phyloP scores from a whole-genome alignment of 2,329 filamentous ascomycete genomes.

The Aureobasidium sp. region DNA sequence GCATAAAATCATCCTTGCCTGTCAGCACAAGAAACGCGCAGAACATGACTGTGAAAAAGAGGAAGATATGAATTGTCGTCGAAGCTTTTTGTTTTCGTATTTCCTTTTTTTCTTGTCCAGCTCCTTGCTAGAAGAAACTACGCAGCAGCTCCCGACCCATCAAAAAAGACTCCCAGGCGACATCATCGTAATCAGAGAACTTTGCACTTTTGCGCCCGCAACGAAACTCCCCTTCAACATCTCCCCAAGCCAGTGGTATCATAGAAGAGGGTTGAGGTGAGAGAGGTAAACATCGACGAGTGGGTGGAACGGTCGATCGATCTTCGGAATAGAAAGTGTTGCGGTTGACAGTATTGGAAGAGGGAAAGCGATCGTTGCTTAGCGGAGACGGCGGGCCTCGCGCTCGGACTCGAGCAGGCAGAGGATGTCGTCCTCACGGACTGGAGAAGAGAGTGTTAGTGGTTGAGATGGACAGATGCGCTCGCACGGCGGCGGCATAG shows the following conservation, averaged over 20 bases:
- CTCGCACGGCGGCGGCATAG: background rate
- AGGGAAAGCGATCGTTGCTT: slow-evolving; percentile 49
- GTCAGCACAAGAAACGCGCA: slow-evolving; percentile 16
- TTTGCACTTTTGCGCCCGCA: slow-evolving; percentile 22
- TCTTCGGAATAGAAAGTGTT: slow-evolving; percentile 20
- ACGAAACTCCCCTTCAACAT: slow-evolving; percentile 14
- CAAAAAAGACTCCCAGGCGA: slow-evolving; percentile 20
- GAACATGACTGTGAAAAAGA: slow-evolving; percentile 13
- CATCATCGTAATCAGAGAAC: slow-evolving; percentile 22
- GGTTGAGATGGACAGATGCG: background rate
- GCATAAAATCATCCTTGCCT: slow-evolving; percentile 6
- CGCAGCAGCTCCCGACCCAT: slow-evolving; percentile 22
- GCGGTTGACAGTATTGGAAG: slow-evolving; percentile 20
- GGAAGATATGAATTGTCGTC: slow-evolving; percentile 21
- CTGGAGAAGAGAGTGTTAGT: slow-evolving; percentile 42
- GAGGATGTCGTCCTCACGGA: slow-evolving; percentile 92
- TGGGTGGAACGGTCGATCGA: slow-evolving; percentile 18
- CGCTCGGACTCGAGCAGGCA: slow-evolving; percentile 99
- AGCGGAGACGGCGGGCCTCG: slow-evolving; percentile 98
- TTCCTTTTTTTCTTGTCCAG: slow-evolving; percentile 21
- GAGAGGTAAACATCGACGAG: slow-evolving; percentile 20
- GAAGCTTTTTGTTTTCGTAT: slow-evolving; percentile 22
- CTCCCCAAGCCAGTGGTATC: slow-evolving; percentile 18
- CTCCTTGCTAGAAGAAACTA: slow-evolving; percentile 22
- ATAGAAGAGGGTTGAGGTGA: slow-evolving; percentile 20